Conservation (phyloP, 2,329 filamentous ascomycete genomes). For the Botrytis elliptica region DNA sequence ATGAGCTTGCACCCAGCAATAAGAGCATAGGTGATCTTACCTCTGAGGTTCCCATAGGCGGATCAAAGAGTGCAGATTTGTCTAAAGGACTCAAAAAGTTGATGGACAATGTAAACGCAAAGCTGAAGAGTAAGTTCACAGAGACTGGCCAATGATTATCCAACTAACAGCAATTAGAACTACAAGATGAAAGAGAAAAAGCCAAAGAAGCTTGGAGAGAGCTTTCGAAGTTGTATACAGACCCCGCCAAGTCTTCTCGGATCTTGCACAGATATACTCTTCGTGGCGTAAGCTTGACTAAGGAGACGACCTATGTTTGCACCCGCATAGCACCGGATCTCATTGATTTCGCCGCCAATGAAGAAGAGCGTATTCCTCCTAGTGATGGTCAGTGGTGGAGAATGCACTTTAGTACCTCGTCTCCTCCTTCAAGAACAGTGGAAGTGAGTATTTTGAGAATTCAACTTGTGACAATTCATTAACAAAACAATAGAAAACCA, state of each 20-base stretch:
- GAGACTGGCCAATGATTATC: background rate
- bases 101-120: conserved; percentile 38
- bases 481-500: conserved; percentile 45
- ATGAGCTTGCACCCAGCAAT: background rate
- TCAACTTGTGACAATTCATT: background rate
- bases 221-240: conserved; percentile 44
- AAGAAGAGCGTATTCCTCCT: conserved; percentile 30
- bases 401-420: conserved; percentile 45
- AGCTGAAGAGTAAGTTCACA: conserved; percentile 34
- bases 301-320: conserved; percentile 52
- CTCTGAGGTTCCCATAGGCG: conserved; percentile 11
- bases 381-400: conserved; percentile 56
- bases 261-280: conserved; percentile 46
- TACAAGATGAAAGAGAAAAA: conserved; percentile 37
- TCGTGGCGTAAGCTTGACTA: conserved; percentile 51
- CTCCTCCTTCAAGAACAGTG: conserved; percentile 46
- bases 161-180: conserved; percentile 31
- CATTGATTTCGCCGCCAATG: conserved; percentile 45
- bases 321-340: conserved; percentile 44
- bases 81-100: conserved; percentile 35
- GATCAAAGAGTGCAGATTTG: conserved; percentile 27
- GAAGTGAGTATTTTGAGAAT: conserved; percentile 45
- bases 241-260: conserved; percentile 30
- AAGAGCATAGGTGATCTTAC: background rate
- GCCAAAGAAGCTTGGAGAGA: conserved; percentile 38